phyloP scores from a whole-genome alignment of 371 early-diverging fungal genomes.

The Apophysomyces variabilis region DNA sequence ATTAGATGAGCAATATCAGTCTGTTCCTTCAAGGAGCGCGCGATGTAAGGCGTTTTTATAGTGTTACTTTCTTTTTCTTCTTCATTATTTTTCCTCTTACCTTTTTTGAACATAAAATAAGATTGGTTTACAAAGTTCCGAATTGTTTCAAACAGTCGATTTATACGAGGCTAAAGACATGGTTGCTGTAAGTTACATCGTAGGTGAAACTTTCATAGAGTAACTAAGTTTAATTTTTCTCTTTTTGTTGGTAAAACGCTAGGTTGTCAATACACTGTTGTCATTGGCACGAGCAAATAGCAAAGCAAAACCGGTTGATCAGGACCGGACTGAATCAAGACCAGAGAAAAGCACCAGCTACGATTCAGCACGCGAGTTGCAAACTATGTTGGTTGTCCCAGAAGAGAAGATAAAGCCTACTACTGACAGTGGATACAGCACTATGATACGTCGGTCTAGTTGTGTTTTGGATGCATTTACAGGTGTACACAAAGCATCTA shows the following conservation, averaged over 20 bases:
- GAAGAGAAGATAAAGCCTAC: constrained; percentile 14
- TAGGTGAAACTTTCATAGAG: not conserved
- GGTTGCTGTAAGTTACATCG: constrained; percentile 55
- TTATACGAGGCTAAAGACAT: constrained; percentile 88
- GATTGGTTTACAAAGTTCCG: constrained; percentile 72
- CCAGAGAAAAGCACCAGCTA: not conserved
- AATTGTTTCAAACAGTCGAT: constrained; percentile 90
- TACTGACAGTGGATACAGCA: constrained; percentile 30
- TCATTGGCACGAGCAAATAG: constrained; percentile 22
- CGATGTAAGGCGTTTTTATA: constrained; percentile 32
- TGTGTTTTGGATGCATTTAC: constrained; percentile 7
- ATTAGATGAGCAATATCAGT: constrained; percentile 83
- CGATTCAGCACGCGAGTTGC: not conserved
- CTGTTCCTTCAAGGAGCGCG: constrained; percentile 67
- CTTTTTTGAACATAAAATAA: constrained; percentile 18
- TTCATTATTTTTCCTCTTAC: constrained; percentile 4
- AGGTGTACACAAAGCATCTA: not conserved
- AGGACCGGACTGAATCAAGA: not conserved
- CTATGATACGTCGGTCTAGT: constrained; percentile 17
- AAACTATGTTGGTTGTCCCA: not conserved
- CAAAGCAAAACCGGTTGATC: not conserved
- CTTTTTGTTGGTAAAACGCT: not conserved
- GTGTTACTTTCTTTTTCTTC: constrained; percentile 1
- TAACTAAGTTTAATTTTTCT: not conserved
- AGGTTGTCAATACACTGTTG: constrained; percentile 33